Evolutionary conservation across 768 basidiomycete genomes (phyloP).

Genomic region (Phlebiopsis gigantea): DNA sequence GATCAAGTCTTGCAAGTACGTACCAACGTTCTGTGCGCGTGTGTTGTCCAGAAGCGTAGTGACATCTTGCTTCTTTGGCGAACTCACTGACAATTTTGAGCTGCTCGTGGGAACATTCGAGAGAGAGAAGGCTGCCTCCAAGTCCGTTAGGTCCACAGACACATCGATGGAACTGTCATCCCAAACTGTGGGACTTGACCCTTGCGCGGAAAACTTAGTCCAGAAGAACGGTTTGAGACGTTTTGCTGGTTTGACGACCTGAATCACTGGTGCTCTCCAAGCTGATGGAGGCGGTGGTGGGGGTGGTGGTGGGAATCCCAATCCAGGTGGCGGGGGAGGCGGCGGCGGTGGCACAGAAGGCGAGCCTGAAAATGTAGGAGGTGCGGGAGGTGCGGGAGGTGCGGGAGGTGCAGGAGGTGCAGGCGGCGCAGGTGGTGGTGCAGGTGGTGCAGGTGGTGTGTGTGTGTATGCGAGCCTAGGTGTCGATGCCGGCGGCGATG

Average conservation of each 20-base stretch:
- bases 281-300: constrained; percentile 32
- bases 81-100: constrained; percentile 34
- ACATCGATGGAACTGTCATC: constrained; percentile 41
- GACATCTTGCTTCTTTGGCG: constrained; percentile 51
- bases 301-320: constrained; percentile 30
- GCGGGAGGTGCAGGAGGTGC: constrained; percentile 14
- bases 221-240: constrained; percentile 86
- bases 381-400: constrained; percentile 16
- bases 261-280: constrained; percentile 19
- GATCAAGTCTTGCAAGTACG: constrained; percentile 13
- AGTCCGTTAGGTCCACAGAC: constrained; percentile 57
- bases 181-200: constrained; percentile 62
- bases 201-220: constrained; percentile 61
- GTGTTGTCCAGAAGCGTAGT: constrained; percentile 75
- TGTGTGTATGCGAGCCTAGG: neutral
- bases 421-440: constrained; percentile 15
- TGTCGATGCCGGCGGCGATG: neutral
- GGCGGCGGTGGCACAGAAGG: constrained; percentile 36
- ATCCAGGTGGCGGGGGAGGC: constrained; percentile 23
- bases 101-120: constrained; percentile 39
- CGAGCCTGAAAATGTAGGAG: constrained; percentile 25
- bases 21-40: constrained; percentile 81
- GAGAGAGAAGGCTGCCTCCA: constrained; percentile 69
- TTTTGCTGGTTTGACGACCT: constrained; percentile 41
- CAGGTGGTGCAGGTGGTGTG: constrained; percentile 21